Base-by-base conservation (phyloP, 2,329 filamentous ascomycete genomes). In the Pseudogymnoascus sp. region DNA sequence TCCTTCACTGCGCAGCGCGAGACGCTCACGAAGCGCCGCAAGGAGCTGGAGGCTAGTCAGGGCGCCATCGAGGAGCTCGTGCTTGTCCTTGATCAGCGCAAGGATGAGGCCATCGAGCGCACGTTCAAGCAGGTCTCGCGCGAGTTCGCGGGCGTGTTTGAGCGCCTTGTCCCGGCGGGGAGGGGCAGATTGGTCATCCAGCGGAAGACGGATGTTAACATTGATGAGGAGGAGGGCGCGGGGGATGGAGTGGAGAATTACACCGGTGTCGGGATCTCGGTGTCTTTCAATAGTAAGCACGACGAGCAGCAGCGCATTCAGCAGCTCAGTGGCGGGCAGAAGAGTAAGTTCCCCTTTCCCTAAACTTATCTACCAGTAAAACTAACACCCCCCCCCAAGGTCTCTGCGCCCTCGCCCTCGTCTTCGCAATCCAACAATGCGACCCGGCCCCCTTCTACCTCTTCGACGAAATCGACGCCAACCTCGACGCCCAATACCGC, bases 371-470 rank as follows among this genome's bases (percentile, higher is more conserved):
- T n/a, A n/a, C n/a, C n/a, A n/a, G 26, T 19, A 26, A 63, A 19
- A 29, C 67, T 71, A 66, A 70, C 65, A 60, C 29, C 65, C 31
- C 31, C 65, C 33, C 52, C 60, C 6, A 66, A 92, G 90, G 91
- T 84, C 81, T 97, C 65, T 97, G 93, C 75, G 94, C 94, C 8
- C 84, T 99, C n/a, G 95, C 94, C 49, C 85, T 99, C 60, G 95
- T 99, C 68, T 99, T 99, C 73, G 94, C 94, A n/a, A 95, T 99
- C 68, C 94, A 99, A 76, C 91, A 92, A 69, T 96, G 93, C 64
- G 94, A 99, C 74, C 94, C 93, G 8, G 95, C 93, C 49, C 94
- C 94, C 1, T 97, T 99, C 81, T 97, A 99, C 74, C 92, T 99
- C 71, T 99, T 99, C 70, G 94, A 99, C 74, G 94, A 99, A 76